These are phyloP conservation scores for Xerocomellus amylosporus DNA, from an alignment of 768 basidiomycete species.

Conservation along the genomic window DNA sequence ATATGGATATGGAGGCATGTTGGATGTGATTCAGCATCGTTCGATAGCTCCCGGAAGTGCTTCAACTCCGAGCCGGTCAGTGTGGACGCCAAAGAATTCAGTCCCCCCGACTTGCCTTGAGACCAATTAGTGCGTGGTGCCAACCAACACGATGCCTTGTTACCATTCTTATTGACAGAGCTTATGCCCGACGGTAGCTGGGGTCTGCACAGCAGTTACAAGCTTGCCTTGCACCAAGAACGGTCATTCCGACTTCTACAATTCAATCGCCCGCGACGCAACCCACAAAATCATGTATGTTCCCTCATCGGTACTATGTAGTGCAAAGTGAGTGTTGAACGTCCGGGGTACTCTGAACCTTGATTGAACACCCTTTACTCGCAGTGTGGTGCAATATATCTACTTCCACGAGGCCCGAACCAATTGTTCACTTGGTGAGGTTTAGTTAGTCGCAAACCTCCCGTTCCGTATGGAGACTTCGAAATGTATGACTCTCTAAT, in stretches of 20 bases:
- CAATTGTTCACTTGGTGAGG: background rate
- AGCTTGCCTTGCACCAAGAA: background rate
- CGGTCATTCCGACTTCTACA: background rate
- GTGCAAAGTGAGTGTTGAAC: slow-evolving; percentile 4
- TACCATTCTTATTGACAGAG: background rate
- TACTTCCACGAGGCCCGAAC: background rate
- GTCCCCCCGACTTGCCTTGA: background rate
- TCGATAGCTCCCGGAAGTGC: background rate
- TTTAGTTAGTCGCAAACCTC: background rate
- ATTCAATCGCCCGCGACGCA: background rate
- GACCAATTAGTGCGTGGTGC: slow-evolving; percentile 3
- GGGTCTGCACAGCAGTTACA: slow-evolving; percentile 1
- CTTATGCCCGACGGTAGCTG: background rate
- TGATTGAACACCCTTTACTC: background rate
- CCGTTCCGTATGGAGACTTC: background rate
- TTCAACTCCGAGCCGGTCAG: background rate
- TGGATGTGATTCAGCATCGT: background rate
- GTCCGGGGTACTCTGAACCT: background rate
- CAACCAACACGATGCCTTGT: background rate
- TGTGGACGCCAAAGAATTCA: background rate
- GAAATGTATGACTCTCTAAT: background rate
- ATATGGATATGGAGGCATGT: slow-evolving; percentile 1
- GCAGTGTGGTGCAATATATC: background rate
- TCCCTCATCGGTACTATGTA: background rate
- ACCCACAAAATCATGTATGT: background rate